Base-by-base conservation (phyloP, 805 yeast genomes). In the Wickerhamiella slavikovae region DNA sequence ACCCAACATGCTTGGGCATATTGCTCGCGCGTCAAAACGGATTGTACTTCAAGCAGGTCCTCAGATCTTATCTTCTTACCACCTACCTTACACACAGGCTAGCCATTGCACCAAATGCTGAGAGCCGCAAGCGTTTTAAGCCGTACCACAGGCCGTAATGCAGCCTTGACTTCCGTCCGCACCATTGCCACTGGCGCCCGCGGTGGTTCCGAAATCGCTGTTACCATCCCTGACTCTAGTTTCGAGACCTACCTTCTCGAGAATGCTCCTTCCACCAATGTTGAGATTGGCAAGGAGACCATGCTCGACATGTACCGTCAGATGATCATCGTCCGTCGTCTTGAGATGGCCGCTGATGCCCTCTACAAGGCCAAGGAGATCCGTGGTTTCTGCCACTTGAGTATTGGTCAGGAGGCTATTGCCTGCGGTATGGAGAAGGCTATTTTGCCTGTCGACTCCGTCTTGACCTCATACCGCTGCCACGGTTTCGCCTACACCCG, bases 261-360 rank as follows among this genome's bases (percentile, higher is more conserved):
- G 24, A 19, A 25, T 15, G 63, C 64, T 15, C 94, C 94, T 31
- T 65, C 65, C 29, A 60, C 76, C 47, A 56, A 61, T 30, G 74
- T 76, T 52, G 73, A 72, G 56, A 75, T 93, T 34, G 71, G 78
- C 46, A 82, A 80, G 66, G 64, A 67, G 29, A 66, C 72, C 33
- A 58, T 89, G 45, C 62, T 89, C 48, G 71, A 82, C 51, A 80
- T 89, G 94, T 89, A 83, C 70, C 77, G 80, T 61, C 93, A 85
- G 53, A 83, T 89, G 96, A 70, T 75, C 42, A 58, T 74, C 42
- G 71, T 85, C 20, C 57, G 62, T 67, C 77, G 98, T 60, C 72
- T 89, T 89, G 98, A 89, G 64, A 85, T 89, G 93, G 92, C 94
- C 24, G 71, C 96, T 37, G 98, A 89, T 54, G 96, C 95, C 19